Evolutionary conservation across 2,329 filamentous ascomycete species (phyloP), one percentile per base, ranked within the genome.

Genomic region (Lojkania enalia): DNA sequence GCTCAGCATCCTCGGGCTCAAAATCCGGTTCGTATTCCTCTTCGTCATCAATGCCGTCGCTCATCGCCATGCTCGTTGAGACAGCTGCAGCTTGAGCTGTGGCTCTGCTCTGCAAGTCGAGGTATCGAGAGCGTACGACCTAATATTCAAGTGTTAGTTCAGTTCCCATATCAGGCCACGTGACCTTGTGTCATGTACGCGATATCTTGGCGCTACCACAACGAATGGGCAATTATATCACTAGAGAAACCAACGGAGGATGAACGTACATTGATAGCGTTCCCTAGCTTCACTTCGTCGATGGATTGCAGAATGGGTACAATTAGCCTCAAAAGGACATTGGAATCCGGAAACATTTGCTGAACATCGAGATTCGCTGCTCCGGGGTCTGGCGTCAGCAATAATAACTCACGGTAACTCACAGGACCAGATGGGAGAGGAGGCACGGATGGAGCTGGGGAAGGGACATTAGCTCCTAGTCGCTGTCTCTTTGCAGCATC

Each of bases 21-120:
- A 90, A 90, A 61, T 95, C 88, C 0, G 92, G 91, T 60, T 96
- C 92, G 62, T 96, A 96, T 58, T 96, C 89, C 54, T 95, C 90
- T 15, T 96, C 91, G 31, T 95, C 90, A 3, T 88, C 84, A 19
- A 80, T 82, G 2, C 67, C 69, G 13, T 61, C 44, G 23, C 49
- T 54, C 16, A 55, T 51, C 37, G 64, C 57, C 54, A 67, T 54
- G 53, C 57, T 43, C 49, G 68, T 54, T 56, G 68, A 48, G 48
- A 54, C 54, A 20, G 57, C 29, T 15, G 64, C 56, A 19, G 51
- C 44, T 39, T 48, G 52, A 15, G 64, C 55, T 20, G 58, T 55
- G 14, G 58, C 48, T 44, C 67, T 63, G 40, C 61, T 64, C 5
- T 6, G 6, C 4, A 76, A 54, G 23, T 57, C 57, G 18, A 75